Conservation (phyloP, 805 yeast genomes). For the Lipomyces chichibuensis region DNA sequence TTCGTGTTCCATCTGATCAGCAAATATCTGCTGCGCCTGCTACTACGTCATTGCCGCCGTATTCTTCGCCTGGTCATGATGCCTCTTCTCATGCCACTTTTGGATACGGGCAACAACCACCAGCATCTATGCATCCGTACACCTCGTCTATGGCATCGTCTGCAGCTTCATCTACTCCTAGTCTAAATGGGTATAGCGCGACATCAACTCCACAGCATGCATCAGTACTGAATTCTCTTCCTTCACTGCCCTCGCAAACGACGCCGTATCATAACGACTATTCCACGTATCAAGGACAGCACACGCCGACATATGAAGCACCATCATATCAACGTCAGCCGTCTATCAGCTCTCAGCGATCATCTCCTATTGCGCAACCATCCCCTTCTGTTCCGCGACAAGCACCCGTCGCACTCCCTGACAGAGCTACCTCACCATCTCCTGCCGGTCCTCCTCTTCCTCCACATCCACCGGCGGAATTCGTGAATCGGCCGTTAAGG, state of each 20-base stretch:
- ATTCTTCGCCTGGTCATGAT: background rate
- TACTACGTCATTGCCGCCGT: background rate
- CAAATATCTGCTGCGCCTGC: background rate
- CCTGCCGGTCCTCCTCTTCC: slow-evolving; percentile 32
- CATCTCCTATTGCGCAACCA: slow-evolving; percentile 4
- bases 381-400: slow-evolving; percentile 11
- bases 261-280: slow-evolving; percentile 15
- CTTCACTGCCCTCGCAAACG: slow-evolving; percentile 17
- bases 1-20: background rate
- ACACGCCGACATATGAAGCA: background rate
- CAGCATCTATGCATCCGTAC: background rate
- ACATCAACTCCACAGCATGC: slow-evolving; percentile 1
- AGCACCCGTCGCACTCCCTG: slow-evolving; percentile 18
- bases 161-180: slow-evolving; percentile 13
- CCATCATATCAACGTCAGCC: slow-evolving; percentile 7
- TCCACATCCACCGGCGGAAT: slow-evolving; percentile 31
- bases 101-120: background rate
- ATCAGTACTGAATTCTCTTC: background rate
- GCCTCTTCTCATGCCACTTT: background rate
- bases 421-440: slow-evolving; percentile 17
- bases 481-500: slow-evolving; percentile 18
- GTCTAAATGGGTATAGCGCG: slow-evolving; percentile 5
- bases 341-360: slow-evolving; percentile 2
- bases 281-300: slow-evolving; percentile 2
- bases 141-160: background rate